These are phyloP conservation scores for Malassezia japonica DNA, from an alignment of 1,284 basidiomycete genomes.

Conservation along the genomic window DNA sequence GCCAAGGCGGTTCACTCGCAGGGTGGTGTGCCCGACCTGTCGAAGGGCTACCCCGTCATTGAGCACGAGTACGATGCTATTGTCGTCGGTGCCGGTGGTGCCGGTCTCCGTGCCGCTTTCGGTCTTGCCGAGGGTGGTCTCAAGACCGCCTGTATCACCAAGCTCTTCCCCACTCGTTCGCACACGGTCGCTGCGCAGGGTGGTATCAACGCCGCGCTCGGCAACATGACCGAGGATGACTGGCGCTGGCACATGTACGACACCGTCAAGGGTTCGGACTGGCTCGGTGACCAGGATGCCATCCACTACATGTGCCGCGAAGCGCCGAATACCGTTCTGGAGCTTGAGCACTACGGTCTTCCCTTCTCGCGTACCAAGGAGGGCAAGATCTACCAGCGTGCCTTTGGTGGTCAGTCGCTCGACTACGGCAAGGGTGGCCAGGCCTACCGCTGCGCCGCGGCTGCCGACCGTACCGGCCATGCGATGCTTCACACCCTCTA, in stretches of 20 bases:
- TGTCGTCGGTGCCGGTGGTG: constrained; percentile 72
- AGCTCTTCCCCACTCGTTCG: constrained; percentile 97
- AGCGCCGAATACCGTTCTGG: constrained; percentile 80
- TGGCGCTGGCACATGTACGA: constrained; percentile 99
- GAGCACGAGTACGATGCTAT: constrained; percentile 61
- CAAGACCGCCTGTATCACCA: constrained; percentile 88
- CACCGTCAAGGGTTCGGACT: constrained; percentile 98
- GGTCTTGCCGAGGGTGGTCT: constrained; percentile 96
- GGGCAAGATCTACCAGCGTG: constrained; percentile 99
- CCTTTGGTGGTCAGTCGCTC: constrained; percentile 96
- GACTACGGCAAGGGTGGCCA: constrained; percentile 97
- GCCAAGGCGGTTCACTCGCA: constrained; percentile 61
- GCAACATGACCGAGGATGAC: constrained; percentile 67
- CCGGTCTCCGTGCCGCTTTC: constrained; percentile 94
- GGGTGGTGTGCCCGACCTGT: constrained; percentile 47
- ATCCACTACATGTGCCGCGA: constrained; percentile 99
- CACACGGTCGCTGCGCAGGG: constrained; percentile 99
- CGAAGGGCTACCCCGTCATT: constrained; percentile 76
- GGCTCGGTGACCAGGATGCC: constrained; percentile 99
- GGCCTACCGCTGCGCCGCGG: constrained; percentile 96
- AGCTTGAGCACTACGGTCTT: constrained; percentile 98
- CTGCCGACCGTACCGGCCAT: constrained; percentile 96
- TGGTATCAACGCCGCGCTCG: constrained; percentile 97
- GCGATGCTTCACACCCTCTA: constrained; percentile 97
- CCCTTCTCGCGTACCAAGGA: constrained; percentile 98